Evolutionary conservation across 2,329 filamentous ascomycete species (phyloP), one percentile per base, ranked within the genome.

Genomic region (Colletotrichum liriopes): DNA sequence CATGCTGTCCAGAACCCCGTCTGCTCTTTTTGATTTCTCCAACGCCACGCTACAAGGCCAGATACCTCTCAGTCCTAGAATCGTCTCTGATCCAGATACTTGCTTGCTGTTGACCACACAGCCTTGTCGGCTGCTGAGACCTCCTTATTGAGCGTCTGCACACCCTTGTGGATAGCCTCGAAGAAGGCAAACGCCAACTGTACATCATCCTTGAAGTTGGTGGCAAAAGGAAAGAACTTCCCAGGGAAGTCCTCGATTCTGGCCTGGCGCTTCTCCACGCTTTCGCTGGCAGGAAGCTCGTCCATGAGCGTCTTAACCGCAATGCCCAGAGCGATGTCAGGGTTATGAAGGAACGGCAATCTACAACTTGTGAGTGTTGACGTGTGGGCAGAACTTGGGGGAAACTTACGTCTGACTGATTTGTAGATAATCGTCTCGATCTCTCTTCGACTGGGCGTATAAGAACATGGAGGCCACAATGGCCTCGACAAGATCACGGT

Each of bases 401-500:
- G 8, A 64, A 52, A 35, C 89, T 79, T 86, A 96, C 94, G 89
- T 90, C 75, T 93, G 89, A 75, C 92, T 92, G 71, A 98, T 86
- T 58, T 92, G 88, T 66, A 91, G 82, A 72, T 90, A 89, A 78
- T 94, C 92, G 16, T 89, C 85, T 67, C 91, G 87, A 70, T 92
- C 89, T 49, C 95, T 90, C 70, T 93, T 88, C 26, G 92, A 93
- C 77, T 97, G 94, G 8, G 92, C 94, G 76, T 92, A 92, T 77
- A 98, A 86, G 76, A 98, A 92, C 85, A 98, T 90, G 39, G 93
- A 92, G 7, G 92, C 92, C 26, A 95, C 86, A 74, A 96, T 90
- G 52, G 94, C 93, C 82, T 99, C 96, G 18, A 96, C 85, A 45
- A 98, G 84, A 80, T 97, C 95, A 59, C 96, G 91, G 74, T 97